Conservation (phyloP, 352 stramenopile genomes). For the Phytopythium vexans region DNA sequence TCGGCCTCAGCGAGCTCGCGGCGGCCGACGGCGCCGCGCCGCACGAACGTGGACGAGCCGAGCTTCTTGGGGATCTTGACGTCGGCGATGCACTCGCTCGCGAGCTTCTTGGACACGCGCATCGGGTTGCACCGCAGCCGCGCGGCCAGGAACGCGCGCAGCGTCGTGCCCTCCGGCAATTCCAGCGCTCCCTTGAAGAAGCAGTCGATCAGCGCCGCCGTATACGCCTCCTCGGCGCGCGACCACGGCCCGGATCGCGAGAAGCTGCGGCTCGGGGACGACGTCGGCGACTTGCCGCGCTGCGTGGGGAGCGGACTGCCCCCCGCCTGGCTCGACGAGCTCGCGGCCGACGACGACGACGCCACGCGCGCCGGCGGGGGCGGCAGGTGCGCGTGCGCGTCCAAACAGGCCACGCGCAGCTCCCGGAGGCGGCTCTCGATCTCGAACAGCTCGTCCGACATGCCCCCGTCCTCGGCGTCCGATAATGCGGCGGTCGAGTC, state of each 20-base stretch:
- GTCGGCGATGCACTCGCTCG: constrained; percentile 58
- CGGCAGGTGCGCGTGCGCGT: constrained; percentile 26
- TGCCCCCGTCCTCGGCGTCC: constrained; percentile 13
- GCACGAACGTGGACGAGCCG: constrained; percentile 61
- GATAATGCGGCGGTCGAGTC: constrained; percentile 1
- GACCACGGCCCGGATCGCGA: constrained; percentile 63
- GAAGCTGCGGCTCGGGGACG: constrained; percentile 14
- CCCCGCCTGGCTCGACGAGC: background rate
- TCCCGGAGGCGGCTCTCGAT: constrained; percentile 43
- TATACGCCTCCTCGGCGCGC: constrained; percentile 66
- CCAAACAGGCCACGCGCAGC: constrained; percentile 40
- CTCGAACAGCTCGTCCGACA: constrained; percentile 49
- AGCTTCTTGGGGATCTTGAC: constrained; percentile 75
- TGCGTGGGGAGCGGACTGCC: constrained; percentile 7
- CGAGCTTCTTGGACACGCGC: constrained; percentile 78
- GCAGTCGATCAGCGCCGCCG: constrained; percentile 54
- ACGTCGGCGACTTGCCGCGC: constrained; percentile 5
- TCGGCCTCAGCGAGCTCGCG: constrained; percentile 34
- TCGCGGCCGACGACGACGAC: constrained; percentile 6
- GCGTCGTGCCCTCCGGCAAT: constrained; percentile 57
- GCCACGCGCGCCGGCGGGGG: constrained; percentile 5
- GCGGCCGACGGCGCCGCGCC: constrained; percentile 21
- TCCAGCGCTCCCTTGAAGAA: constrained; percentile 69
- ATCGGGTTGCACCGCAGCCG: constrained; percentile 72
- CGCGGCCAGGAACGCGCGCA: constrained; percentile 57